Evolutionary conservation across 345 rosid genomes (phyloP).

Genomic region (Salix koriyanagi): DNA sequence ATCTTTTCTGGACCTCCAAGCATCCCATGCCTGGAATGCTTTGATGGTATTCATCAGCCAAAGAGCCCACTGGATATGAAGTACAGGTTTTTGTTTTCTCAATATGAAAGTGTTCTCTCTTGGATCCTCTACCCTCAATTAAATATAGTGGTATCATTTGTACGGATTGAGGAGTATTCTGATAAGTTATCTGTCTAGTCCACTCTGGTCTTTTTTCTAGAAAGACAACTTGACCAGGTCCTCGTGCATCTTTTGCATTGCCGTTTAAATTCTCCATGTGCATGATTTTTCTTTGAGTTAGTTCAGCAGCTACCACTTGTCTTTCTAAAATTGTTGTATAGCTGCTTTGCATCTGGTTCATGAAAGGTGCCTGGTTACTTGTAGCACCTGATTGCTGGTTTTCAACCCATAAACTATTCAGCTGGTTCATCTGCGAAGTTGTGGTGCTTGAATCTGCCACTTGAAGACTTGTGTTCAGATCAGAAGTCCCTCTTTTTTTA

Average conservation of each 20-base stretch:
- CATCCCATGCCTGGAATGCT: constrained; percentile 9
- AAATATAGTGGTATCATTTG: constrained; percentile 19
- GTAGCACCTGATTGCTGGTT: constrained; percentile 29
- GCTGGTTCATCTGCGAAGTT: constrained; percentile 30
- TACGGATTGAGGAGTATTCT: constrained; percentile 23
- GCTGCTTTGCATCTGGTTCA: constrained; percentile 25
- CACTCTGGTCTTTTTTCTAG: constrained; percentile 27
- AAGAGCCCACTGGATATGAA: constrained; percentile 14
- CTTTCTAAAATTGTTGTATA: constrained; percentile 8
- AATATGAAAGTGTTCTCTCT: constrained; percentile 38
- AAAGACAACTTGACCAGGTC: constrained; percentile 20
- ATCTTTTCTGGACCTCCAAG: constrained; percentile 37
- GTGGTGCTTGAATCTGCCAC: constrained; percentile 19
- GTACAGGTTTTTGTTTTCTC: constrained; percentile 28
- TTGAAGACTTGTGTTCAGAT: constrained; percentile 21
- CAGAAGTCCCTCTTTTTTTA: constrained; percentile 1
- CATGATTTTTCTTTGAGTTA: constrained; percentile 12
- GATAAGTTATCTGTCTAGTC: constrained; percentile 25
- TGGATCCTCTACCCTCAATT: constrained; percentile 37
- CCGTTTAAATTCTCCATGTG: constrained; percentile 9
- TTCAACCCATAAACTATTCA: constrained; percentile 20
- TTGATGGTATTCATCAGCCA: constrained; percentile 22
- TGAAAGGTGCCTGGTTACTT: constrained; percentile 18
- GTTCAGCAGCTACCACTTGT: constrained; percentile 5
- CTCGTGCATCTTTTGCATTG: constrained; percentile 20